Percentiles rank a stretch among this genome's conserved stretches.
Evolutionary conservation across 2,329 filamentous ascomycete genomes (phyloP).

Genomic region (Fusarium avenaceum): DNA sequence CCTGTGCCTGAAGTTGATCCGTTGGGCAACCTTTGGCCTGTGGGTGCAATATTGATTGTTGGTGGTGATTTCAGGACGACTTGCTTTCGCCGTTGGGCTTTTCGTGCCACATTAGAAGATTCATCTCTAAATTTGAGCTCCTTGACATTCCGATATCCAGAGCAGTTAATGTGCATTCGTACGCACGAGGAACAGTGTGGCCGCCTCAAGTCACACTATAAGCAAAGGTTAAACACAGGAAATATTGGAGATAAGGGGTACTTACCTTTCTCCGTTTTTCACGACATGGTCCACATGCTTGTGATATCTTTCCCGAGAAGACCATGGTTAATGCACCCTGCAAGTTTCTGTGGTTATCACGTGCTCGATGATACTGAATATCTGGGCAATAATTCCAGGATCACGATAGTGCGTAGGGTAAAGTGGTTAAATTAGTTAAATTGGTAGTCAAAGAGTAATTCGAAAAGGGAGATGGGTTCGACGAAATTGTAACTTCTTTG

Average conservation of each 20-base stretch:
- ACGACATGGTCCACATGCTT: conserved; percentile 9
- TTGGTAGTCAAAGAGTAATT: neutral
- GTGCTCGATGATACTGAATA: neutral
- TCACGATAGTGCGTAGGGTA: neutral
- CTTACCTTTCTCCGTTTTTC: conserved; percentile 21
- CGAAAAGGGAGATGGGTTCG: neutral
- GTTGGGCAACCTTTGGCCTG: accelerated
- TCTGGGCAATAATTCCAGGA: neutral
- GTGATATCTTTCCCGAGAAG: conserved; percentile 5
- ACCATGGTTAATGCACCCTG: neutral
- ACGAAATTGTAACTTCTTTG: neutral
- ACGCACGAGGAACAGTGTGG: conserved; percentile 5
- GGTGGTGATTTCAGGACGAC: too few species aligned
- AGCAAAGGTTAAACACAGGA: neutral
- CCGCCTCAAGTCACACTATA: neutral
- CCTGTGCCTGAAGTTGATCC: accelerated
- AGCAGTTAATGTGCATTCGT: conserved; percentile 4
- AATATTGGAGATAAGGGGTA: neutral
- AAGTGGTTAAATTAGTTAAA: neutral
- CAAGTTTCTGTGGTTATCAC: neutral
- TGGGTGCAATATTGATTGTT: neutral
- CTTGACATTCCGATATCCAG: neutral
- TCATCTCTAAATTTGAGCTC: conserved; percentile 8
- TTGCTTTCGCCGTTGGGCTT: neutral
- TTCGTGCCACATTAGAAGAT: neutral